phyloP scores from a whole-genome alignment of 2,329 filamentous ascomycete species.

The Xylariales sp. region DNA sequence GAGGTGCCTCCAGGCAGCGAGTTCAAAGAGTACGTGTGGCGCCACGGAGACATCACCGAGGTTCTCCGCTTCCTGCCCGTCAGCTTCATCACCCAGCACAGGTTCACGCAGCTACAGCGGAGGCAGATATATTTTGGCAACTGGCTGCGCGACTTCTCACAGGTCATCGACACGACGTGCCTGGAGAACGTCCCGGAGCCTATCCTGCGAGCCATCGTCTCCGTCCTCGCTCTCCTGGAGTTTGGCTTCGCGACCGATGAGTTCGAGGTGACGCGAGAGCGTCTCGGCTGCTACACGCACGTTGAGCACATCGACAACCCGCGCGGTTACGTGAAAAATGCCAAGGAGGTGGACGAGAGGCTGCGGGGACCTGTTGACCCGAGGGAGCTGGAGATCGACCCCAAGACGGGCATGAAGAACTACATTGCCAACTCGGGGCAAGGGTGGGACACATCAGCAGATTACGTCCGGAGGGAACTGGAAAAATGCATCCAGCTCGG shows the following conservation, averaged over 20 bases:
- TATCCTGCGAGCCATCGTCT: conserved; percentile 49
- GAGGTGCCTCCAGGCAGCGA: conserved; percentile 30
- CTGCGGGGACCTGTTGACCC: conserved; percentile 23
- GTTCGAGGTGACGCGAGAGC: conserved; percentile 50
- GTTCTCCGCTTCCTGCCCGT: conserved; percentile 30
- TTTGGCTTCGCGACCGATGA: conserved; percentile 53
- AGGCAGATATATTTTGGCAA: conserved; percentile 39
- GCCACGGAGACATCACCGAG: conserved; percentile 34
- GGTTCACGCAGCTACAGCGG: conserved; percentile 32
- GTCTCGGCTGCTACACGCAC: conserved; percentile 43
- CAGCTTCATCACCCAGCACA: conserved; percentile 31
- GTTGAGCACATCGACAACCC: conserved; percentile 52
- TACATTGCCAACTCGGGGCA: conserved; percentile 23
- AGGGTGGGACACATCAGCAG: conserved; percentile 22
- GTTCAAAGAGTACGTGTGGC: conserved; percentile 36
- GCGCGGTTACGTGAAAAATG: conserved; percentile 24
- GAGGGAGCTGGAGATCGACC: conserved; percentile 23
- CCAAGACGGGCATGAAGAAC: conserved; percentile 26
- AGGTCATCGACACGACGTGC: conserved; percentile 51
- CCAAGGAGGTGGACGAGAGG: conserved; percentile 21
- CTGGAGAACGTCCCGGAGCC: conserved; percentile 47
- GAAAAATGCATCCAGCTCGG: conserved; percentile 18
- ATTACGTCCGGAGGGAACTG: conserved; percentile 22
- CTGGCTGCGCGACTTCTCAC: conserved; percentile 44
- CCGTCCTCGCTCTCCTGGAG: conserved; percentile 50